Evolutionary conservation across 108 stramenopile genomes (phyloP).

Genomic region (Conticribra guillardii): DNA sequence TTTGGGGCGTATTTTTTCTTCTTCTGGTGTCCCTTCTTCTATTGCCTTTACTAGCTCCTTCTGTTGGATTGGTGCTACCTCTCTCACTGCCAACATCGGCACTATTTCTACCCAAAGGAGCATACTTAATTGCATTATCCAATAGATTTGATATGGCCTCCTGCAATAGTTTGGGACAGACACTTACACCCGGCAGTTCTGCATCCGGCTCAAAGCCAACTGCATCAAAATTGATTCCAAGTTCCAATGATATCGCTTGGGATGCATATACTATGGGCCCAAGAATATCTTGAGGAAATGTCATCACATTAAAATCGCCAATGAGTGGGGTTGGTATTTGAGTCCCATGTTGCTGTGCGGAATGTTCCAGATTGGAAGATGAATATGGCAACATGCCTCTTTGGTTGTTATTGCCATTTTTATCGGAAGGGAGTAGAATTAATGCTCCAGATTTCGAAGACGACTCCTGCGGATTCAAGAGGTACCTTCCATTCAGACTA

Average conservation of each 20-base stretch:
- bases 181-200: slow-evolving; percentile 75
- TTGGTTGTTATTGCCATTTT: slow-evolving; percentile 9
- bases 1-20: slow-evolving; percentile 50
- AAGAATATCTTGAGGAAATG: slow-evolving; percentile 75
- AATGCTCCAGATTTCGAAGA: slow-evolving; percentile 8
- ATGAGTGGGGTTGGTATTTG: slow-evolving; percentile 35
- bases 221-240: slow-evolving; percentile 67
- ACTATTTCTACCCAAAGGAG: neutral
- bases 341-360: neutral
- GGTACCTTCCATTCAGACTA: slow-evolving; percentile 26
- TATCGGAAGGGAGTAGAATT: slow-evolving; percentile 2
- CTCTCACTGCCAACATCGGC: neutral
- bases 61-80: neutral
- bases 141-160: slow-evolving; percentile 81
- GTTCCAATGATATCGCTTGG: slow-evolving; percentile 67
- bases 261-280: slow-evolving; percentile 67
- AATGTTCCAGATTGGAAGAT: neutral
- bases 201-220: slow-evolving; percentile 53
- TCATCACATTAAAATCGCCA: slow-evolving; percentile 66
- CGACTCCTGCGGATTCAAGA: neutral
- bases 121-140: slow-evolving; percentile 91
- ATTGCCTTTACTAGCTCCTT: slow-evolving; percentile 19
- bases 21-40: slow-evolving; percentile 13
- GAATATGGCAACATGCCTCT: neutral
- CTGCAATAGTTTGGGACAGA: slow-evolving; percentile 65